These are phyloP conservation scores for Podospora australis DNA, from an alignment of 495 filamentous ascomycete genomes.

Conservation along the genomic window DNA sequence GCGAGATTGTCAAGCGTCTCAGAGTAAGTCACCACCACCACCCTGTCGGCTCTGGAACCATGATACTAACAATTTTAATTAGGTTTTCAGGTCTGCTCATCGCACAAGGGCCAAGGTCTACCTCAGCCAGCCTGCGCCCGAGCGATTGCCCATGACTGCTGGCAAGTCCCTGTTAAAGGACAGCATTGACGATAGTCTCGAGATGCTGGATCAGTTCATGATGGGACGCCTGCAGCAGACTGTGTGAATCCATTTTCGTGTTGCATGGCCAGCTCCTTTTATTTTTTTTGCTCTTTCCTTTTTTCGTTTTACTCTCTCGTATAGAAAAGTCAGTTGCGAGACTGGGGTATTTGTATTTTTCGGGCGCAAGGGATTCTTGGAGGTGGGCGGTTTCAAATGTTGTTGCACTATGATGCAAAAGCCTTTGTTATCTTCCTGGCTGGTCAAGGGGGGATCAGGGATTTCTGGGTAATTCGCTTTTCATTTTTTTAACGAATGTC, in stretches of 20 bases:
- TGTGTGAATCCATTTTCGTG: neutral
- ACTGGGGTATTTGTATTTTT: no score
- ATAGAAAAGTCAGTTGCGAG: no score
- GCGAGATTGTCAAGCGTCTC: slow-evolving; percentile 29
- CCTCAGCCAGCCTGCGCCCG: slow-evolving; percentile 32
- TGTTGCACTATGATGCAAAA: no score
- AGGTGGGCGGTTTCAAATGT: no score
- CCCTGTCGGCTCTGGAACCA: no score
- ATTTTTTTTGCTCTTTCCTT: neutral
- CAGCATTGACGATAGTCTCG: slow-evolving; percentile 12
- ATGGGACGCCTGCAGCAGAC: slow-evolving; percentile 13
- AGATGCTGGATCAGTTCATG: slow-evolving; percentile 19
- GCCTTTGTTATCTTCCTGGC: no score
- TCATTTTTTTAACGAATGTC: no score
- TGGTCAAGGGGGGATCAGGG: no score
- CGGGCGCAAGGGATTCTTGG: no score
- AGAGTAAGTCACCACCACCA: slow-evolving; percentile 28
- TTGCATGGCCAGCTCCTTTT: neutral
- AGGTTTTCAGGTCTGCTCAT: slow-evolving; percentile 35
- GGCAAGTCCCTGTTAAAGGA: slow-evolving; percentile 35
- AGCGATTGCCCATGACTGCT: slow-evolving; percentile 40
- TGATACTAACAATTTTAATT: neutral
- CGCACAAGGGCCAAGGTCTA: slow-evolving; percentile 31
- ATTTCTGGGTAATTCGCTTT: no score
- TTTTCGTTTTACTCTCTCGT: neutral